Evolutionary conservation across 2,329 filamentous ascomycete species (phyloP).

Genomic region (Coniochaeta pulveracea): DNA sequence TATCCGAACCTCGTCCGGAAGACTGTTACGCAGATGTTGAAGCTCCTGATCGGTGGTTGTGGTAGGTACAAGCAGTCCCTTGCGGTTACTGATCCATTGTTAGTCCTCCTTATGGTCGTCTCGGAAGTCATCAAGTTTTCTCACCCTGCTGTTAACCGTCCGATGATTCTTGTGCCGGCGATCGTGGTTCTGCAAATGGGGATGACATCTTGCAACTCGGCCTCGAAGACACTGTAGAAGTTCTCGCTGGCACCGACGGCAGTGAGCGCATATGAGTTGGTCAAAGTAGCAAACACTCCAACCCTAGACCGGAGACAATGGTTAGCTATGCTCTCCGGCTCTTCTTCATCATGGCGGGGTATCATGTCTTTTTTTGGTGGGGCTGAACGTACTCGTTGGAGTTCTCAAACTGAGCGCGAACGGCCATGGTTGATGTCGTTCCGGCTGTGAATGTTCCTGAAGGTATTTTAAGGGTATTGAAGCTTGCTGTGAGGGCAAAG

Average conservation of each 20-base stretch:
- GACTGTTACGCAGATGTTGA: slow-evolving; percentile 88
- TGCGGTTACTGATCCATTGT: slow-evolving; percentile 64
- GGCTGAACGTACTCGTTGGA: slow-evolving; percentile 65
- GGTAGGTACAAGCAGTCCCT: slow-evolving; percentile 91
- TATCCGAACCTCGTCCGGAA: slow-evolving; percentile 86
- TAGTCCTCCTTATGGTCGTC: no score
- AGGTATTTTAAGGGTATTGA: background rate
- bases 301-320: slow-evolving; percentile 45
- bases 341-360: slow-evolving; percentile 9
- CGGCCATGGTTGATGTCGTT: slow-evolving; percentile 41
- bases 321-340: background rate
- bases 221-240: slow-evolving; percentile 98
- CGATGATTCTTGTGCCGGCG: slow-evolving; percentile 90
- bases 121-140: slow-evolving; percentile 12
- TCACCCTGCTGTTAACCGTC: slow-evolving; percentile 84
- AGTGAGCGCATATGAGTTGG: slow-evolving; percentile 92
- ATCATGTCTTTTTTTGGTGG: slow-evolving; percentile 15
- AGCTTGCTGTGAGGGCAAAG: background rate
- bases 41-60: slow-evolving; percentile 96
- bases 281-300: slow-evolving; percentile 92
- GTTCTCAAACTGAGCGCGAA: slow-evolving; percentile 73
- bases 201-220: slow-evolving; percentile 93
- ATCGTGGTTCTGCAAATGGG: slow-evolving; percentile 96
- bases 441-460: slow-evolving; percentile 1
- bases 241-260: slow-evolving; percentile 94